These are phyloP conservation scores for Trematosphaeria pertusa DNA, from an alignment of 2,329 filamentous ascomycete species.

Conservation along the genomic window DNA sequence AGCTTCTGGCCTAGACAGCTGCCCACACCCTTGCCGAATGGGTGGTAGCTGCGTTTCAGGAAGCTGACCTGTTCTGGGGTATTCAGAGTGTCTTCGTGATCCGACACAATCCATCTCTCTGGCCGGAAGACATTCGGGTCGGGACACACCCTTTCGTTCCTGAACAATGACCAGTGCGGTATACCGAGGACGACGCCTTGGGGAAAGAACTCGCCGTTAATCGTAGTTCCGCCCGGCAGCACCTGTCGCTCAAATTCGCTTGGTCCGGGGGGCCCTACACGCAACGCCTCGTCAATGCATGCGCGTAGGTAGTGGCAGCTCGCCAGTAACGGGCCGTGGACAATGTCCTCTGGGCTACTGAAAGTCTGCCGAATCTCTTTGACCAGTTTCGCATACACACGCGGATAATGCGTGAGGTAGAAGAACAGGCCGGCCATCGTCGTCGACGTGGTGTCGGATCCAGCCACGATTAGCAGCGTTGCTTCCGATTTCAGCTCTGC, in stretches of 20 bases:
- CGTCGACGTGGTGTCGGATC: conserved; percentile 16
- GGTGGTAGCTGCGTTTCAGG: conserved; percentile 13
- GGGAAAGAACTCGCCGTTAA: conserved; percentile 21
- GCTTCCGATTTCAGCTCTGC: conserved; percentile 43
- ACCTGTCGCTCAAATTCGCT: conserved; percentile 22
- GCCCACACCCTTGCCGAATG: conserved; percentile 27
- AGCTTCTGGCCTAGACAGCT: conserved; percentile 34
- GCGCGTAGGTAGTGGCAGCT: conserved; percentile 19
- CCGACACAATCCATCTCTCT: conserved; percentile 22
- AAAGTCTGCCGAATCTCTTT: conserved; percentile 18
- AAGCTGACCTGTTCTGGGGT: conserved; percentile 10
- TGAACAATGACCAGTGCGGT: conserved; percentile 19
- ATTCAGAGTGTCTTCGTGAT: neutral
- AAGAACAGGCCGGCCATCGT: conserved; percentile 14
- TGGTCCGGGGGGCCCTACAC: conserved; percentile 19
- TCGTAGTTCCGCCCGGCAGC: conserved; percentile 22
- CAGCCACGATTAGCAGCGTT: conserved; percentile 17
- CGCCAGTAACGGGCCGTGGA: conserved; percentile 6
- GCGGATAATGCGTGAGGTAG: conserved; percentile 12
- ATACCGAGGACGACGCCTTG: conserved; percentile 21
- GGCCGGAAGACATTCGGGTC: conserved; percentile 20
- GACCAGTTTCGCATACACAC: conserved; percentile 6
- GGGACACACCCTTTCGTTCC: conserved; percentile 22
- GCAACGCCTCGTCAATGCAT: conserved; percentile 24
- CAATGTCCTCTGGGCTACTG: conserved; percentile 9